A percentile compares a stretch with the other conserved stretches of the same genome.
phyloP scores from a whole-genome alignment of 2,329 filamentous ascomycete genomes.

The Drechslerella dactyloides region DNA sequence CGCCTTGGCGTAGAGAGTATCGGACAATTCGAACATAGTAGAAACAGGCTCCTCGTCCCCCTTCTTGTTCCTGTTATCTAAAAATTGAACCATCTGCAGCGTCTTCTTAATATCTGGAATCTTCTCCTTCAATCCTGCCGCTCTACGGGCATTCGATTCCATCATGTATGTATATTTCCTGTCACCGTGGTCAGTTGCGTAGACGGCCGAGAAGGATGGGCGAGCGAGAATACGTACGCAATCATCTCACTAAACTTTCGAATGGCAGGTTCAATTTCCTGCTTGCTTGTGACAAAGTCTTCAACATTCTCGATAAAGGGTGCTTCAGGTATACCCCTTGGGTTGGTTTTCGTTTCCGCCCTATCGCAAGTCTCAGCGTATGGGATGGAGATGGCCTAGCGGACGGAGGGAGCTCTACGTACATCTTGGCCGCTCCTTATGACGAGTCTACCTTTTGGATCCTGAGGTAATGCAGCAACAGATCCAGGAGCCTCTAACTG shows the following conservation, averaged over 20 bases:
- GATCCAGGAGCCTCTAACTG: constrained; percentile 4
- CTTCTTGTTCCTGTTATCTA: constrained; percentile 71
- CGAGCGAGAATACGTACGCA: constrained; percentile 65
- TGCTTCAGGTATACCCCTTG: constrained; percentile 80
- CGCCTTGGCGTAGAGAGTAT: constrained; percentile 91
- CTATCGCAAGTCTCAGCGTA: constrained; percentile 11
- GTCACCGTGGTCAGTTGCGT: constrained; percentile 62
- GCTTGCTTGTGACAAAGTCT: constrained; percentile 79
- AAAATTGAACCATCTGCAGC: constrained; percentile 84
- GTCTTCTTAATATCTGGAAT: constrained; percentile 98
- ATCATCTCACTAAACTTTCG: constrained; percentile 93
- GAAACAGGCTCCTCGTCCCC: constrained; percentile 72
- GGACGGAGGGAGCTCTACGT: background rate
- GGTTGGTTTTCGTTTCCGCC: constrained; percentile 69
- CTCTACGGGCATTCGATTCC: constrained; percentile 83
- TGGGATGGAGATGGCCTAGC: background rate
- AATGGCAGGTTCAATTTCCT: constrained; percentile 79
- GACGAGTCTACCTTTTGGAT: background rate
- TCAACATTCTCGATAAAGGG: constrained; percentile 88
- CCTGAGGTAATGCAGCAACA: background rate
- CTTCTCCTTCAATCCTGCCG: constrained; percentile 84
- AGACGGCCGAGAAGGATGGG: background rate
- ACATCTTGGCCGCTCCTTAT: constrained; percentile 14
- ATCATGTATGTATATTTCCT: constrained; percentile 99
- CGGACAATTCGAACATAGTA: constrained; percentile 94